phyloP scores from a whole-genome alignment of 306 rosid genomes.

The Astragalus glycyphyllos region DNA sequence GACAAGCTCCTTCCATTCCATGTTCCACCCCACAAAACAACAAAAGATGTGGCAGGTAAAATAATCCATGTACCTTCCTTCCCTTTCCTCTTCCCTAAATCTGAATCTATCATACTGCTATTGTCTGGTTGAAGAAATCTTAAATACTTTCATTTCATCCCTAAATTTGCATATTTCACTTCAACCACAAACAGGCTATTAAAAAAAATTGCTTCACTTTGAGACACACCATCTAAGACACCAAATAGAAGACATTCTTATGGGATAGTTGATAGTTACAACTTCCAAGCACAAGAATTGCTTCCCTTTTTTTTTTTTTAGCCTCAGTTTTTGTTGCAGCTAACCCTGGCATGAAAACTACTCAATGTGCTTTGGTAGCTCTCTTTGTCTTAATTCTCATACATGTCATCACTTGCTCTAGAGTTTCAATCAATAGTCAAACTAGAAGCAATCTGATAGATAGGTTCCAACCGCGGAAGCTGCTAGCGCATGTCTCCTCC shows the following conservation, averaged over 20 bases:
- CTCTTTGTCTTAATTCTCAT: conserved; percentile 54
- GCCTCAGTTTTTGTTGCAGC: conserved; percentile 32
- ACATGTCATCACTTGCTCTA: conserved; percentile 43
- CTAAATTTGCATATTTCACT: conserved; percentile 7
- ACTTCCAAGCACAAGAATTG: conserved; percentile 31
- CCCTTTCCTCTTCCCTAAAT: conserved; percentile 39
- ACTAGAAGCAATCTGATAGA: conserved; percentile 40
- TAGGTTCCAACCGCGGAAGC: conserved; percentile 52
- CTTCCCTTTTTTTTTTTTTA: conserved; percentile 8
- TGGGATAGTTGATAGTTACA: conserved; percentile 38
- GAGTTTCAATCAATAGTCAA: conserved; percentile 45
- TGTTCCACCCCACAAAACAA: conserved; percentile 52
- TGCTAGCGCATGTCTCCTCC: conserved; percentile 48
- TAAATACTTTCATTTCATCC: conserved; percentile 28
- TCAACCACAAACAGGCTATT: conserved; percentile 32
- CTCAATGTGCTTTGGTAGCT: conserved; percentile 47
- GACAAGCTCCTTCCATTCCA: conserved; percentile 65
- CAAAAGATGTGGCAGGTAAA: conserved; percentile 47
- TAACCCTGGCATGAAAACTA: conserved; percentile 59
- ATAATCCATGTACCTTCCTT: conserved; percentile 37
- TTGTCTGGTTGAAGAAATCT: conserved; percentile 29
- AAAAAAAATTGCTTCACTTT: conserved; percentile 31
- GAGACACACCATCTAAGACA: conserved; percentile 23
- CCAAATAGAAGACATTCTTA: conserved; percentile 37
- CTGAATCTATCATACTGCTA: conserved; percentile 45